Base-by-base conservation (phyloP, 108 stramenopile species). In the Nannochloropsis oceanica region DNA sequence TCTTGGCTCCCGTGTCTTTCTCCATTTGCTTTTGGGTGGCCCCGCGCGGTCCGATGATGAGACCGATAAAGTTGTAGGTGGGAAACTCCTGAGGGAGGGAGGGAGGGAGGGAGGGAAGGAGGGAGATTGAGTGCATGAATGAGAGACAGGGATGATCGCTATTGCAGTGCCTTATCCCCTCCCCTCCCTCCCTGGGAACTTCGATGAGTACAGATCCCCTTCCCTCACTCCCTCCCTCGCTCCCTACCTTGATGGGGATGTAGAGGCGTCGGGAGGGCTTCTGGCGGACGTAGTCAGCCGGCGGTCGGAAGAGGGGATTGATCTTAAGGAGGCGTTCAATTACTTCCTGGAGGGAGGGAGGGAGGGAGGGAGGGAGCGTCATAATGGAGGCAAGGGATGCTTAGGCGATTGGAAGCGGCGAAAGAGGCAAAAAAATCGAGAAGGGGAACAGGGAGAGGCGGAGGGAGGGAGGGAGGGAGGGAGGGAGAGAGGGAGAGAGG, bases 1-100 rank as follows among this genome's bases (percentile, higher is more conserved):
- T 97, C 89, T 97, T 97, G 91, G 97, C 97, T 43, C 95, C 96
- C 10, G 96, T 97, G 89, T 96, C 95, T 59, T 87, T 85, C 93
- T 99, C 98, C 89, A 99, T 92, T 42, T 96, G 96, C 90, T 98
- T 98, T 88, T 99, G 99, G 5, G 97, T 99, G 88, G 96, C 97
- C 0, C 99, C 99, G 12, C 99, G 91, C 0, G 99, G 98, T 20
- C 99, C 99, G 81, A 93, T 90, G 50, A 93, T 92, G 50, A 92
- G 88, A 12, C 92, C 99, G 84, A 98, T 96, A 91, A 97, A 98
- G 88, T 97, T 97, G 90, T 96, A 95, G 7, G 90, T 94, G 0
- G 98, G 98, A 91, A 94, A 94, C 82, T 95, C 92, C 85, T 96
- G 94, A 26, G 95, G 86, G 9, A 96, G n/a, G n/a, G n/a, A n/a